A percentile compares a stretch with the other conserved stretches of the same genome.
Conservation (phyloP, 1,284 basidiomycete species). For the Athelia psychrophila region DNA sequence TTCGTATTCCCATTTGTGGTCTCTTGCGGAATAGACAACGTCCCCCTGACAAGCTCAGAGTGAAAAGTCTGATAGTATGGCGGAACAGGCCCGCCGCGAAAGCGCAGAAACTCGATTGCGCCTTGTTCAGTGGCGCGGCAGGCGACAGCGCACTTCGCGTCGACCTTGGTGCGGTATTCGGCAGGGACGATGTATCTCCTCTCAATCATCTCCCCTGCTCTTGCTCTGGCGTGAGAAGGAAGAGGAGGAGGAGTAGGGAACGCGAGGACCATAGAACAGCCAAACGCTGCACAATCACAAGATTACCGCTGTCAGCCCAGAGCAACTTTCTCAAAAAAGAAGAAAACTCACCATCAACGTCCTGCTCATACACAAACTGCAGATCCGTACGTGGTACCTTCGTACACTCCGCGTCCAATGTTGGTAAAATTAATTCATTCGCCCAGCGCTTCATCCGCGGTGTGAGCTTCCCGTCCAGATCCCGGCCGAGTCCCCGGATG, state of each 20-base stretch:
- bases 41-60: constrained; percentile 3
- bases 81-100: constrained; percentile 39
- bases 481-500: constrained; percentile 40
- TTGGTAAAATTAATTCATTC: constrained; percentile 39
- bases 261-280: constrained; percentile 46
- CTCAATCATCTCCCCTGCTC: not conserved
- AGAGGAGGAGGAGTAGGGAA: constrained; percentile 30
- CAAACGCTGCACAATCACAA: constrained; percentile 38
- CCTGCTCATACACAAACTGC: constrained; percentile 35
- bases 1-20: too few species aligned
- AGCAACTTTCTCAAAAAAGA: not conserved
- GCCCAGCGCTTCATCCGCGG: constrained; percentile 38
- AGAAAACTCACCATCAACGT: constrained; percentile 42
- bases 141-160: constrained; percentile 57
- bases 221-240: too few species aligned
- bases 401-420: constrained; percentile 39
- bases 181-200: constrained; percentile 41
- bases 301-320: too few species aligned
- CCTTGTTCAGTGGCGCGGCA: constrained; percentile 50
- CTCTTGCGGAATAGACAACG: not conserved
- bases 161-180: constrained; percentile 52
- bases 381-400: constrained; percentile 38
- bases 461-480: constrained; percentile 42
- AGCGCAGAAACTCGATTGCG: constrained; percentile 53
- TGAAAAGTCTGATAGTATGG: constrained; percentile 27